phyloP scores from a whole-genome alignment of 2,329 filamentous ascomycete genomes.

The Clarireedia paspali region DNA sequence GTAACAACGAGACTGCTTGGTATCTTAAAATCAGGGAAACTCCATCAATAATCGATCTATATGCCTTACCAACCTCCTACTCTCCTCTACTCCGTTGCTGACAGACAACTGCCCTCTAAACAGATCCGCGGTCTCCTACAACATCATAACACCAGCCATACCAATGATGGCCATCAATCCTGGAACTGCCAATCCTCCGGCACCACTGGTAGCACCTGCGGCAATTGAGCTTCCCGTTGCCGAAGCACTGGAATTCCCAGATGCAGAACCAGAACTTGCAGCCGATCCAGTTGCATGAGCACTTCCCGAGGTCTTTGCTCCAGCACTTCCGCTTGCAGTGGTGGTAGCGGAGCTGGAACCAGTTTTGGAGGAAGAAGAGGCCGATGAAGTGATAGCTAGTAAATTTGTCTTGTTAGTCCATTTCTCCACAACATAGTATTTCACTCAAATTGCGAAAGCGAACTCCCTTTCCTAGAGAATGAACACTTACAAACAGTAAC shows the following conservation, averaged over 20 bases:
- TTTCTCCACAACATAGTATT: not conserved
- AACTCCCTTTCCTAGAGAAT: not conserved
- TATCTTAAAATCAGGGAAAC: not conserved
- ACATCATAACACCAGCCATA: not conserved
- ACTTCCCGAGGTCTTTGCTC: not conserved
- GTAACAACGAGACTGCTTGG: not conserved
- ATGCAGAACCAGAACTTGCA: not conserved
- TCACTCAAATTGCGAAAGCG: not conserved
- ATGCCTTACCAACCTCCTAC: not conserved
- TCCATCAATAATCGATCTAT: not conserved
- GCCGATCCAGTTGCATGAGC: not conserved
- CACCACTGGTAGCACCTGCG: not conserved
- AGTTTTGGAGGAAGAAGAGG: not conserved
- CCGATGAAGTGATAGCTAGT: not conserved
- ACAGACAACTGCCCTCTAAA: not conserved
- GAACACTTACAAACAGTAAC: constrained; percentile 4
- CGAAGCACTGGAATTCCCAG: not conserved
- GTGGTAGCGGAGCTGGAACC: not conserved
- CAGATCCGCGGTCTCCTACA: not conserved
- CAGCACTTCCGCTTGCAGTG: not conserved
- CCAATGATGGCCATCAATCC: not conserved
- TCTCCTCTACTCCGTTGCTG: not conserved
- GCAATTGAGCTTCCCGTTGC: not conserved
- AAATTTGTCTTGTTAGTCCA: not conserved
- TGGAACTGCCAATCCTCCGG: not conserved